Evolutionary conservation across 2,329 filamentous ascomycete genomes (phyloP), one percentile per base, ranked within the genome.

Genomic region (Hypoxylon sp.): DNA sequence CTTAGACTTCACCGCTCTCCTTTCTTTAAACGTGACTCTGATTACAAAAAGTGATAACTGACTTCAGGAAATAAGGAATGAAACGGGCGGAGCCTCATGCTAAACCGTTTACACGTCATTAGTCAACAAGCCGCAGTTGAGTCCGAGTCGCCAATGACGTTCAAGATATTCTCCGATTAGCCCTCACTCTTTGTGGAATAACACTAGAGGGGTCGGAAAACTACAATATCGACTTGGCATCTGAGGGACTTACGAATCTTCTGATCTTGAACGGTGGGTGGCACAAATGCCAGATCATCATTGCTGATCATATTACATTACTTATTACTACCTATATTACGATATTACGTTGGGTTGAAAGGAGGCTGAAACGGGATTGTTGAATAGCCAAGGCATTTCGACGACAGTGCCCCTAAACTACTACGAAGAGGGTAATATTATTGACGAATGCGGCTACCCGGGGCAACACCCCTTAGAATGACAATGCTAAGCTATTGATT

Each of bases 221-320:
- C 53, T 17, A 32, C 23, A 51, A 36, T 36, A 34, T 34, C 41
- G 28, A 60, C 43, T 56, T 56, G 25, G 10, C 38, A 34, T 57
- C 23, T 19, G 57, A 11, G 43, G 38, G 32, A 49, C 41, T 45
- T 23, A 23, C 63, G 23, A 58, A 10, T 50, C 57, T 60, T 28
- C 14, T 60, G 53, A 59, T 36, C 41, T 65, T 46, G 14, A 2
- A 23, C 17, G 48, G 57, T 38, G 52, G 52, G 64, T 64, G 46
- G 41, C 49, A 64, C 64, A 58, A 17, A 53, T 51, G 64, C 67
- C 67, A 70, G 55, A 32, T 70, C 67, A 70, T 63, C 67, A 63
- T 9, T 57, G 30, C 52, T 48, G 36, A 36, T 21, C 45, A 51
- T 32, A 61, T 32, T 13, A 46, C 52, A 58, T 55, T 32, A 51